Percentiles rank a stretch among this genome's conserved stretches.
Evolutionary conservation across 768 basidiomycete genomes (phyloP).

Genomic region (Agrocybe praecox): DNA sequence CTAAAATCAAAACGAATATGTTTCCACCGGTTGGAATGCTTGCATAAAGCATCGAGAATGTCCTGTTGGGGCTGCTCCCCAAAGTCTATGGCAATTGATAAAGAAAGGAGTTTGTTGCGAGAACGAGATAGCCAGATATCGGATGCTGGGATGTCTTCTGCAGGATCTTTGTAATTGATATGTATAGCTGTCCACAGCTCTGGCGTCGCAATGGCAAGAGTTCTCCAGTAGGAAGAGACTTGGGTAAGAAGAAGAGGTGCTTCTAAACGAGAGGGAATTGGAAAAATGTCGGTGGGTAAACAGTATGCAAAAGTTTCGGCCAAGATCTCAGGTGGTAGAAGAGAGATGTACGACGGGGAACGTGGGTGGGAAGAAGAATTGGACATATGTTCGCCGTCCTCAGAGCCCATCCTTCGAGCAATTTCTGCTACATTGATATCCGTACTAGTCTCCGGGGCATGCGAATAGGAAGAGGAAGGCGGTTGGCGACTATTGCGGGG

Average conservation of each 20-base stretch:
- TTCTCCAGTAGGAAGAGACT: constrained; percentile 28
- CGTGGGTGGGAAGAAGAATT: not conserved
- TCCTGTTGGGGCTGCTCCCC: constrained; percentile 30
- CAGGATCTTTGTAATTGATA: constrained; percentile 30
- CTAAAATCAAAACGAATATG: constrained; percentile 34
- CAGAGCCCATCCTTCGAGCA: constrained; percentile 7
- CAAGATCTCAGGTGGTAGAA: constrained; percentile 32
- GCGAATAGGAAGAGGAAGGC: constrained; percentile 4
- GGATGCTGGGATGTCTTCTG: constrained; percentile 24
- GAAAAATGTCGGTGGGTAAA: constrained; percentile 26
- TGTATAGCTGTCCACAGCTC: constrained; percentile 32
- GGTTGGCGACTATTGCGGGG: constrained; percentile 1
- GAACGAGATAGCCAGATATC: constrained; percentile 31
- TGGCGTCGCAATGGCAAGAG: constrained; percentile 25
- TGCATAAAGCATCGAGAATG: constrained; percentile 29
- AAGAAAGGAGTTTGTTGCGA: constrained; percentile 24
- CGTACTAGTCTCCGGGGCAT: not conserved
- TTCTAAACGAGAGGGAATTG: constrained; percentile 21
- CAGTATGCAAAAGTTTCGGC: constrained; percentile 30
- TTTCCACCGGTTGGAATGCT: constrained; percentile 30
- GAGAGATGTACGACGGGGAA: constrained; percentile 15
- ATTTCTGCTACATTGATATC: constrained; percentile 9
- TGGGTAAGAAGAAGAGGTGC: constrained; percentile 31
- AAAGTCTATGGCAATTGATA: constrained; percentile 34
- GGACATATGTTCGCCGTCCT: not conserved